Percentiles rank a stretch among this genome's conserved stretches.
Conservation (phyloP, 345 rosid genomes). For the Crucihimalaya himalaica region DNA sequence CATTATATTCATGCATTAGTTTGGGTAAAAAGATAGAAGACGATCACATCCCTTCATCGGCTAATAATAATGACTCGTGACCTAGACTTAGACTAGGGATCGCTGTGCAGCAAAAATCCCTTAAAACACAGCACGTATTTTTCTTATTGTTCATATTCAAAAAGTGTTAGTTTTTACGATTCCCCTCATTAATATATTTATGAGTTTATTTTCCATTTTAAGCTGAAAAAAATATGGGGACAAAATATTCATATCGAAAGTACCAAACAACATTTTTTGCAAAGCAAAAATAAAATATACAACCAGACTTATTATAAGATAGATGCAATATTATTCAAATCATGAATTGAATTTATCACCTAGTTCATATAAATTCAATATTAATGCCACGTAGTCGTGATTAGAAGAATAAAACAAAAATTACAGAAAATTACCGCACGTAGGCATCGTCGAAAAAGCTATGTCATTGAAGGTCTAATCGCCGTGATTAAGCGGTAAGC, state of each 20-base stretch:
- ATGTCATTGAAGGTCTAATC: constrained; percentile 37
- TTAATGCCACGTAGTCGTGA: constrained; percentile 15
- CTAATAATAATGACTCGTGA: constrained; percentile 44
- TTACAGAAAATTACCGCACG: constrained; percentile 23
- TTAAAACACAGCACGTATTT: constrained; percentile 11
- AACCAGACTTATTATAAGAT: neutral
- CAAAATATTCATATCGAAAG: too few relatives aligned
- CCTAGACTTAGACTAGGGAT: constrained; percentile 41
- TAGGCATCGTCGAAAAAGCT: constrained; percentile 3
- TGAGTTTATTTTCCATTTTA: neutral
- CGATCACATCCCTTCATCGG: constrained; percentile 33
- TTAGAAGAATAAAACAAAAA: constrained; percentile 19
- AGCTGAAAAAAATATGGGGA: neutral
- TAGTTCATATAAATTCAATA: neutral
- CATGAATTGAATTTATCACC: neutral
- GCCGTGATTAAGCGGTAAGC: constrained; percentile 37
- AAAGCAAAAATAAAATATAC: too few relatives aligned
- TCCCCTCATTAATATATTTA: neutral
- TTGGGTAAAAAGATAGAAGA: constrained; percentile 22
- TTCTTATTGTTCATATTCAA: neutral
- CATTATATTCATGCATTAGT: constrained; percentile 2
- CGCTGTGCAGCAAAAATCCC: constrained; percentile 24
- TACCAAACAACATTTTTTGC: too few relatives aligned
- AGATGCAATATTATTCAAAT: neutral
- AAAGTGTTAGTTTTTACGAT: neutral